phyloP scores from a whole-genome alignment of 306 rosid genomes.

The Hippophae rhamnoides region DNA sequence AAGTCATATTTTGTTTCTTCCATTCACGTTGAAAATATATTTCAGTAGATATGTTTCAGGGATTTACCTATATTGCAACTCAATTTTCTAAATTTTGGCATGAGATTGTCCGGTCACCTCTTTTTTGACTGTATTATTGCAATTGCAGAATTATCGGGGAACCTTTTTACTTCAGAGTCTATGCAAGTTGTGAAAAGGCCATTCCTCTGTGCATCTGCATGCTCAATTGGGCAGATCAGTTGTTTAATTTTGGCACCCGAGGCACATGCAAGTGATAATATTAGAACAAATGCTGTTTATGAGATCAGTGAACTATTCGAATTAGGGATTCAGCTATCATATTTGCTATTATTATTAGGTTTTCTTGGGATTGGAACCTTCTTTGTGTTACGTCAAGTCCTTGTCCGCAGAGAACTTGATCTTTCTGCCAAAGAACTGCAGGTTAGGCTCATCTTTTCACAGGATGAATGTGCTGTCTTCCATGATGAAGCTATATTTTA shows the following conservation, averaged over 20 bases:
- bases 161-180: slow-evolving; percentile 24
- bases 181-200: slow-evolving; percentile 31
- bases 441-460: slow-evolving; percentile 31
- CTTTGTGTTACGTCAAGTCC: slow-evolving; percentile 89
- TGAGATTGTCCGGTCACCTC: neutral
- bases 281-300: slow-evolving; percentile 46
- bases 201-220: slow-evolving; percentile 35
- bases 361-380: slow-evolving; percentile 79
- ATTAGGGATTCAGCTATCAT: slow-evolving; percentile 79
- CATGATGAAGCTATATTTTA: neutral
- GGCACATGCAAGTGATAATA: slow-evolving; percentile 47
- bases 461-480: slow-evolving; percentile 1
- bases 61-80: too few species aligned
- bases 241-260: slow-evolving; percentile 45
- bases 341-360: slow-evolving; percentile 55
- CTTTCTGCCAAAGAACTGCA: slow-evolving; percentile 98
- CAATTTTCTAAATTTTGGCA: neutral
- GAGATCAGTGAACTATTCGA: slow-evolving; percentile 80
- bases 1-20: too few species aligned
- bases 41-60: too few species aligned
- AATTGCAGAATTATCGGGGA: slow-evolving; percentile 28
- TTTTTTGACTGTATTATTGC: slow-evolving; percentile 9
- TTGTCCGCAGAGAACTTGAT: slow-evolving; percentile 92
- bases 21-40: too few species aligned
- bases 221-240: slow-evolving; percentile 49